Base-by-base conservation (phyloP, 2,329 filamentous ascomycete genomes). In the Diaporthe sp. region DNA sequence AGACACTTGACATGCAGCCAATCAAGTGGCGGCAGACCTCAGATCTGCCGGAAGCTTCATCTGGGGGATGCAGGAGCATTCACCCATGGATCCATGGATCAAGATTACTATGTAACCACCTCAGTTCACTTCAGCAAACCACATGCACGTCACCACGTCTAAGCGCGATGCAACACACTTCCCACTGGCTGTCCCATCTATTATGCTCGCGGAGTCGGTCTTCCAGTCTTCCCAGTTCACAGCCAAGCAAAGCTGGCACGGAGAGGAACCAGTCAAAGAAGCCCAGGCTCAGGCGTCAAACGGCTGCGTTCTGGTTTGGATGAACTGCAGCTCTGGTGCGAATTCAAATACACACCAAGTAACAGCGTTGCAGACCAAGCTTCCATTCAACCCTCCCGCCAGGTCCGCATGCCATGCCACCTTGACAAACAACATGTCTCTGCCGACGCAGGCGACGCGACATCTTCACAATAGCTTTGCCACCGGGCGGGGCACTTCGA, bases 1-100 rank as follows among this genome's bases (percentile, higher is more conserved):
- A 71, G 37, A 19, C 13, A 22, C 25, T 7, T 30, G 47, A 37
- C 71, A 35, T 73, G 51, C 63, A 39, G 47, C 63, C 63, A 68
- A 68, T 68, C 63, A 32, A 47, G n/a, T 22, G 19, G 15, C 70
- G 37, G 70, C 17, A 10, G 63, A 27, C 47, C 47, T 37, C 63
- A 68, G 63, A 68, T 68, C 63, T 68, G 63, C 63, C 47, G 63
- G 61, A 53, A 53, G 30, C 63, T 53, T 68, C 63, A 68, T 53
- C 44, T 51, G 47, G 63, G 42, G 17, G n/a, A 22, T 37, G 32
- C 63, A 53, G 47, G 47, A 53, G 47, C 63, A 39, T 39, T 53
- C 47, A 39, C 47, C 63, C 61, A 53, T 22, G n/a, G n/a, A n/a
- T n/a, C n/a, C n/a, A n/a, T n/a, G n/a, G 32, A 39, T 12, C 30